These are phyloP conservation scores for Monosporascus sp. DNA, from an alignment of 2,329 filamentous ascomycete genomes.

Conservation along the genomic window DNA sequence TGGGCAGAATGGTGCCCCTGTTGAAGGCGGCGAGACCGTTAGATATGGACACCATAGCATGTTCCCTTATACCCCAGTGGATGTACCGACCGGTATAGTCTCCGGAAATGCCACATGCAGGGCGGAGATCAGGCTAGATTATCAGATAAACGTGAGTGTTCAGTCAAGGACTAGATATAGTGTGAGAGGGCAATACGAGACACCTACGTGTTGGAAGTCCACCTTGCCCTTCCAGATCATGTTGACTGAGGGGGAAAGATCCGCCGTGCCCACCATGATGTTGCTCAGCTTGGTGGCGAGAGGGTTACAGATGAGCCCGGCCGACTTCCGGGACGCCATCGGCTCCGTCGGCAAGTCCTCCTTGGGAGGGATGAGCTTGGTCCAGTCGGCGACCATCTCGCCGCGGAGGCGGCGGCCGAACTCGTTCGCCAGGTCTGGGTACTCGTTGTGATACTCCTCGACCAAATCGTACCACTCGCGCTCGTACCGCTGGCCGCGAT, in stretches of 20 bases:
- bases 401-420: conserved; percentile 45
- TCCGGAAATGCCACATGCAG: conserved; percentile 15
- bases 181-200: not conserved
- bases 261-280: conserved; percentile 43
- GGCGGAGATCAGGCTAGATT: conserved; percentile 13
- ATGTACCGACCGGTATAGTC: conserved; percentile 51
- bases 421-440: conserved; percentile 28
- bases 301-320: conserved; percentile 43
- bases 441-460: conserved; percentile 29
- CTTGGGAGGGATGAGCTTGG: conserved; percentile 39
- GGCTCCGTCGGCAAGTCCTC: conserved; percentile 39
- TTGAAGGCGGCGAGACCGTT: conserved; percentile 56
- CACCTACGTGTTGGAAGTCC: conserved; percentile 43
- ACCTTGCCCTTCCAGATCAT: conserved; percentile 45
- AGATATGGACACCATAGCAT: conserved; percentile 54
- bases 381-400: conserved; percentile 44
- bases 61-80: conserved; percentile 56
- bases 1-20: conserved; percentile 49
- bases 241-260: conserved; percentile 40
- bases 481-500: conserved; percentile 41
- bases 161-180: not conserved
- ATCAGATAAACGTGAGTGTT: not conserved
- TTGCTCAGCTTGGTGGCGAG: conserved; percentile 34
- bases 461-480: conserved; percentile 44
- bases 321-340: conserved; percentile 43